Conservation (phyloP, 305 asterid genomes). For the Caryopteris hybrid region DNA sequence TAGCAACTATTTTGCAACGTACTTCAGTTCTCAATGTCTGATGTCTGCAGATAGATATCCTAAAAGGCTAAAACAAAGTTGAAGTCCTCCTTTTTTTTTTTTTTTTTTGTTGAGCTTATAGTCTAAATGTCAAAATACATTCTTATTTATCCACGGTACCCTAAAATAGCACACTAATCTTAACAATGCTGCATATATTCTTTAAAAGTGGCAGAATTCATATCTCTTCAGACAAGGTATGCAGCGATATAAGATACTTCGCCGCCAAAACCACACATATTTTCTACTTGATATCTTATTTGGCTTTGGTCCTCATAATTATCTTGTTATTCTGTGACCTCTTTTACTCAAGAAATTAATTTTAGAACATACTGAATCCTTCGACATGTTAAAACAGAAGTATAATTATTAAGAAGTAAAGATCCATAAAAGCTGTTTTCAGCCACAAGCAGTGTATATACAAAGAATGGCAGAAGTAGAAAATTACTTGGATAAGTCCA, state of each 20-base stretch:
- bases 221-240: neutral
- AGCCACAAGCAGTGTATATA: neutral
- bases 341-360: slow-evolving; percentile 6
- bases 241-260: neutral
- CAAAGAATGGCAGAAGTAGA: slow-evolving; percentile 16
- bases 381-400: neutral
- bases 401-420: neutral
- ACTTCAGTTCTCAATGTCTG: slow-evolving; percentile 11
- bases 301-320: neutral
- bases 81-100: neutral
- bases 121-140: neutral
- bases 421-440: neutral
- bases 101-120: too few relatives aligned
- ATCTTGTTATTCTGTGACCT: slow-evolving; percentile 7
- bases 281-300: neutral
- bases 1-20: slow-evolving; percentile 1
- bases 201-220: slow-evolving; percentile 1
- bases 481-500: slow-evolving; percentile 92
- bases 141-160: neutral
- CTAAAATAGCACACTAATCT: neutral
- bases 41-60: neutral
- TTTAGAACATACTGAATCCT: neutral
- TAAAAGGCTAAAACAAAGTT: neutral
- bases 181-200: neutral
- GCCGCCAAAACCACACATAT: neutral